These are phyloP conservation scores for Exobasidium rhododendri DNA, from an alignment of 1,284 basidiomycete genomes.

Conservation along the genomic window DNA sequence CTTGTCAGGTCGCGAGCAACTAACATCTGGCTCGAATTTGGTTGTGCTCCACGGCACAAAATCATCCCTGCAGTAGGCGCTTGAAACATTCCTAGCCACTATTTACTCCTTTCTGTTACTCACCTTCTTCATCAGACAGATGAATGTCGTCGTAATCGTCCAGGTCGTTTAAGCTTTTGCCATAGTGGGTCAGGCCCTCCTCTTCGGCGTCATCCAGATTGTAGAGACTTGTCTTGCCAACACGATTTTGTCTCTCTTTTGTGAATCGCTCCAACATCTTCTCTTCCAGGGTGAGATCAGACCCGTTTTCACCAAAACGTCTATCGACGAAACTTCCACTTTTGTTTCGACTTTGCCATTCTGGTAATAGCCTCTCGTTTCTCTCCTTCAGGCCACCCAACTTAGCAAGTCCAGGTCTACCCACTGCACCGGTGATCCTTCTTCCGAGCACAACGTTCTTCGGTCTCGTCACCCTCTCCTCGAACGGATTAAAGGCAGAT, in stretches of 20 bases:
- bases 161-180: slow-evolving; percentile 74
- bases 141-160: slow-evolving; percentile 78
- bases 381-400: slow-evolving; percentile 80
- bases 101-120: slow-evolving; percentile 18
- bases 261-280: slow-evolving; percentile 97
- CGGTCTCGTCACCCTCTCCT: slow-evolving; percentile 59
- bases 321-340: slow-evolving; percentile 87
- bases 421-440: slow-evolving; percentile 76
- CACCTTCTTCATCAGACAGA: slow-evolving; percentile 42
- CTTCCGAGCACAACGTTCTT: slow-evolving; percentile 89
- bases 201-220: slow-evolving; percentile 73
- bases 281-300: slow-evolving; percentile 85
- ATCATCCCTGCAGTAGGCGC: slow-evolving; percentile 1
- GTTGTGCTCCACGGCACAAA: slow-evolving; percentile 4
- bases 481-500: slow-evolving; percentile 81
- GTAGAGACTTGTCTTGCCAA: slow-evolving; percentile 70
- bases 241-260: slow-evolving; percentile 61
- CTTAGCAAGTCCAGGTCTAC: slow-evolving; percentile 79
- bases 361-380: slow-evolving; percentile 73
- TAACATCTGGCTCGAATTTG: slow-evolving; percentile 1
- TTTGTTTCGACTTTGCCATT: slow-evolving; percentile 70
- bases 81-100: no score
- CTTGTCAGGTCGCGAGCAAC: slow-evolving; percentile 6
- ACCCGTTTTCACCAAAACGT: slow-evolving; percentile 83
- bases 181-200: slow-evolving; percentile 77